A percentile compares a stretch with the other conserved stretches of the same genome.
These are phyloP conservation scores for Mycena belliarum DNA, from an alignment of 768 basidiomycete species.

Conservation along the genomic window DNA sequence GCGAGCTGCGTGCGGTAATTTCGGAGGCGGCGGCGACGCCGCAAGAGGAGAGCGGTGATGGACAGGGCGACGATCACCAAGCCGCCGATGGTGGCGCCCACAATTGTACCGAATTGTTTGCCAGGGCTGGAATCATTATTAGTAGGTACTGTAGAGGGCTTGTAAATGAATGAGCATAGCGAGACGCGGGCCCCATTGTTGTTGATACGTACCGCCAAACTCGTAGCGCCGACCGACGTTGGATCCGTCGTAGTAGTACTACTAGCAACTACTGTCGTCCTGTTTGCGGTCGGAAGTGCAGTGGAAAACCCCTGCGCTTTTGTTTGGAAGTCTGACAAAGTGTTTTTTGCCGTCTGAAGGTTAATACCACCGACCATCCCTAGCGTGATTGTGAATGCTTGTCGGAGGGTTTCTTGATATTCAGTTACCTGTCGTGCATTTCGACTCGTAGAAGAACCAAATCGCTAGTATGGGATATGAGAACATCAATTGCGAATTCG, in stretches of 20 bases:
- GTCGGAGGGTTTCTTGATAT: not conserved
- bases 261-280: too few relatives aligned
- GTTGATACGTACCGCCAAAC: too few relatives aligned
- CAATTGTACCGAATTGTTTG: not conserved
- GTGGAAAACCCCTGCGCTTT: not conserved
- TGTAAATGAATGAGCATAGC: too few relatives aligned
- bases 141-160: too few relatives aligned
- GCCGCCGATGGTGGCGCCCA: not conserved
- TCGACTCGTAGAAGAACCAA: not conserved
- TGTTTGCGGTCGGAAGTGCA: too few relatives aligned
- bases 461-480: not conserved
- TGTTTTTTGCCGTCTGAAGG: not conserved
- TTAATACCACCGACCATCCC: constrained; percentile 6
- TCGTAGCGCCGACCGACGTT: not conserved
- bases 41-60: not conserved
- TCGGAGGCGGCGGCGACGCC: not conserved
- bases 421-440: not conserved
- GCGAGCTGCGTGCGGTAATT: not conserved
- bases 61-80: not conserved
- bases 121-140: not conserved
- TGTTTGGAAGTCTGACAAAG: not conserved
- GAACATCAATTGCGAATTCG: too few relatives aligned
- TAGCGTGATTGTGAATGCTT: not conserved
- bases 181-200: too few relatives aligned
- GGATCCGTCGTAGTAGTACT: too few relatives aligned